A percentile compares a stretch with the other conserved stretches of the same genome.
These are phyloP conservation scores for Fusarium sterilihyphosum DNA, from an alignment of 2,329 filamentous ascomycete species.

Conservation along the genomic window DNA sequence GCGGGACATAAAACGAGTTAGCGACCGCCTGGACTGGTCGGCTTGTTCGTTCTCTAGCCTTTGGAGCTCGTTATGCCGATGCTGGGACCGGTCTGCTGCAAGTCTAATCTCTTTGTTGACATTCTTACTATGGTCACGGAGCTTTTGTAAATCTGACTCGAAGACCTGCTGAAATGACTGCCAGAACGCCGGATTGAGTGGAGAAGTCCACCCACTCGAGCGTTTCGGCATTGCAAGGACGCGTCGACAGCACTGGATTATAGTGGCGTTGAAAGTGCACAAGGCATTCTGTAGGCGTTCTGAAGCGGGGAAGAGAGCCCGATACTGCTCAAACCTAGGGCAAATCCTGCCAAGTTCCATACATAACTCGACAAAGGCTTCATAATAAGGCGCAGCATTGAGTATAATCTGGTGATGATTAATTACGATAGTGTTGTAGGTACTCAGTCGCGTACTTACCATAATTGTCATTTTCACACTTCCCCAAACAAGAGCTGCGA, in stretches of 20 bases:
- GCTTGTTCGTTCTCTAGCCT: neutral
- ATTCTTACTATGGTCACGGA: constrained; percentile 28
- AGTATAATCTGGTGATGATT: constrained; percentile 41
- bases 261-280: constrained; percentile 48
- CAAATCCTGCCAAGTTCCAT: constrained; percentile 47
- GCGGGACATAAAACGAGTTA: accelerated
- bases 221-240: neutral
- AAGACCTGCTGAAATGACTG: constrained; percentile 47
- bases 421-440: accelerated
- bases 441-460: accelerated
- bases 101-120: constrained; percentile 41
- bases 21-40: accelerated
- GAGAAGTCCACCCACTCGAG: constrained; percentile 20
- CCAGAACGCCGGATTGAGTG: neutral
- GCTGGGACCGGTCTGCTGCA: constrained; percentile 39
- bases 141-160: constrained; percentile 30
- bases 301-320: constrained; percentile 49
- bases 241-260: constrained; percentile 50
- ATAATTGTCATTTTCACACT: constrained; percentile 48
- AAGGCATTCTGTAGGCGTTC: constrained; percentile 47
- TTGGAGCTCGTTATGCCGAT: constrained; percentile 37
- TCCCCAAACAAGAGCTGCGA: constrained; percentile 56
- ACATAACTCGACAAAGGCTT: constrained; percentile 50
- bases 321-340: constrained; percentile 51
- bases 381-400: constrained; percentile 53